Evolutionary conservation across 164 flowering plant genomes (phyloP).

Genomic region (Warburgia ugandensis): DNA sequence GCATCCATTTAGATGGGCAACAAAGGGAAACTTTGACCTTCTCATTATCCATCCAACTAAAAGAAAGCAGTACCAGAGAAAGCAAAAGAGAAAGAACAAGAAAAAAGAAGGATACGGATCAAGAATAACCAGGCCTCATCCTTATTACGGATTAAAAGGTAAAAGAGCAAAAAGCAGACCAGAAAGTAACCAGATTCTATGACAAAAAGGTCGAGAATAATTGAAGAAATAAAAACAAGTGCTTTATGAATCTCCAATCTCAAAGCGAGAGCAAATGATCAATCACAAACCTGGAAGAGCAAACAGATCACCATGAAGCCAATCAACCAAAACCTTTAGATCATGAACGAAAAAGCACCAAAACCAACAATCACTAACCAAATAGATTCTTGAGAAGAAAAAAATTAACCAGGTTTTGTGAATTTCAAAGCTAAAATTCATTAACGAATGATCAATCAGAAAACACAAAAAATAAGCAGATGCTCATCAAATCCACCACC

Average conservation of each 20-base stretch:
- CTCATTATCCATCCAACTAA: no score
- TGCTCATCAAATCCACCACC: not conserved
- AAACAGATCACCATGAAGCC: not conserved
- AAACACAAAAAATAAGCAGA: not conserved
- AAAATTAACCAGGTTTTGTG: not conserved
- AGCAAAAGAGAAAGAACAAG: no score
- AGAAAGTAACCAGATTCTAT: no score
- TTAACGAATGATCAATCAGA: not conserved
- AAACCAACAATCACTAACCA: not conserved
- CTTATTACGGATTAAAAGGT: no score
- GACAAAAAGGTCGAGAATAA: no score
- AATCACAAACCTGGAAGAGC: not conserved
- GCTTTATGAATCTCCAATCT: not conserved
- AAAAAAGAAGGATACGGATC: no score
- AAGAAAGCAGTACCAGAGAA: no score
- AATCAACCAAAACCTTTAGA: not conserved
- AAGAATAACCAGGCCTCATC: no score
- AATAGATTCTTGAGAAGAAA: not conserved
- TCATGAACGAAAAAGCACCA: not conserved
- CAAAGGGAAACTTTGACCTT: no score
- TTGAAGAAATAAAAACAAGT: no score
- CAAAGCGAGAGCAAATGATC: not conserved
- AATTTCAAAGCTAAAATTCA: not conserved
- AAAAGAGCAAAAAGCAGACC: no score
- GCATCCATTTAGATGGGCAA: no score